Evolutionary conservation across 2,329 filamentous ascomycete species (phyloP).

Genomic region (Arthrinium phaeospermum): DNA sequence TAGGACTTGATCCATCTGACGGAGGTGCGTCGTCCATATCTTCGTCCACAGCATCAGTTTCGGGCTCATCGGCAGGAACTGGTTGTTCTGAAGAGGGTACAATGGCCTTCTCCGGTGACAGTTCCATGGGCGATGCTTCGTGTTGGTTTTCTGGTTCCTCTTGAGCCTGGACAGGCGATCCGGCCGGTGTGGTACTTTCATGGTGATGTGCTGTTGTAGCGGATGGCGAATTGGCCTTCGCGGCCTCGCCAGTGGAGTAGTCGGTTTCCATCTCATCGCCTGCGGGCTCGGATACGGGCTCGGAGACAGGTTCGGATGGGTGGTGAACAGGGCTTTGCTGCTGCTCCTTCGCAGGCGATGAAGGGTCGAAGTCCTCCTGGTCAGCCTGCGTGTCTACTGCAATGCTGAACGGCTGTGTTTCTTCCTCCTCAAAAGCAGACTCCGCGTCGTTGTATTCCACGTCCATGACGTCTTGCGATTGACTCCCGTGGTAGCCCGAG

Average conservation of each 20-base stretch:
- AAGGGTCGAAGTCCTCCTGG: not conserved
- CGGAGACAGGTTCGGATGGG: slow-evolving; percentile 30
- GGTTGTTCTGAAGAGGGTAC: slow-evolving; percentile 27
- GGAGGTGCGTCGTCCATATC: slow-evolving; percentile 47
- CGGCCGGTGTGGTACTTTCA: slow-evolving; percentile 41
- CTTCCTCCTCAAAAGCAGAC: slow-evolving; percentile 27
- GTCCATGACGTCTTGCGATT: slow-evolving; percentile 60
- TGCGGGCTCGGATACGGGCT: slow-evolving; percentile 28
- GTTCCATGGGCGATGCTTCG: not conserved
- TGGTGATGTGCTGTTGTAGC: slow-evolving; percentile 27
- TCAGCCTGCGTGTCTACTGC: slow-evolving; percentile 3
- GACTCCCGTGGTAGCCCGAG: slow-evolving; percentile 76
- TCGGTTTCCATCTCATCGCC: slow-evolving; percentile 33
- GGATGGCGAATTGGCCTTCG: slow-evolving; percentile 26
- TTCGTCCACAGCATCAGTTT: slow-evolving; percentile 33
- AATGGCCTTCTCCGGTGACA: slow-evolving; percentile 22
- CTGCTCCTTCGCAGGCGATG: slow-evolving; percentile 24
- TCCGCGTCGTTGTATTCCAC: slow-evolving; percentile 31
- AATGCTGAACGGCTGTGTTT: slow-evolving; percentile 26
- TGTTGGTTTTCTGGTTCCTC: not conserved
- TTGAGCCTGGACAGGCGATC: slow-evolving; percentile 31
- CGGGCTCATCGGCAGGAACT: slow-evolving; percentile 11
- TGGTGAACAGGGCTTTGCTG: slow-evolving; percentile 27
- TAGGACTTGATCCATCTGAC: slow-evolving; percentile 75
- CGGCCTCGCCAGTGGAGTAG: slow-evolving; percentile 36